Evolutionary conservation across 2,329 filamentous ascomycete species (phyloP).

Genomic region (Fusarium napiforme): DNA sequence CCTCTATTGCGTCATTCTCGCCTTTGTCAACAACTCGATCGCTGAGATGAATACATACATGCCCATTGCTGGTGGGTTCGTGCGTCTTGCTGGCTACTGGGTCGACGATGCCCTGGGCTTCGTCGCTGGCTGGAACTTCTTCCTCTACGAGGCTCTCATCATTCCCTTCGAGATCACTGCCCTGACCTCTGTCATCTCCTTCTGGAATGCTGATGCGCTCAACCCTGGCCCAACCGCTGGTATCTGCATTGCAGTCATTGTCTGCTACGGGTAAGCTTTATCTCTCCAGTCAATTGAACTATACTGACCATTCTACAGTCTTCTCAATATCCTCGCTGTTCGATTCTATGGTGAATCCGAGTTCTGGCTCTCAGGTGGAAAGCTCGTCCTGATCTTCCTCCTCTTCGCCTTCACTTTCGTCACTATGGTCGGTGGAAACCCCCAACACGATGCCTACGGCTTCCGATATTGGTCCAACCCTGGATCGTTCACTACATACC

Average conservation of each 20-base stretch:
- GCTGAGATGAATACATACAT: slow-evolving; percentile 38
- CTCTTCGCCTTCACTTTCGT: slow-evolving; percentile 69
- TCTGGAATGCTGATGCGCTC: slow-evolving; percentile 57
- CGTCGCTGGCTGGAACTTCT: slow-evolving; percentile 36
- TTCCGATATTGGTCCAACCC: slow-evolving; percentile 75
- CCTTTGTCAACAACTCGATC: slow-evolving; percentile 33
- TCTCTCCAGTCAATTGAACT: too few species aligned
- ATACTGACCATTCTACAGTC: slow-evolving; percentile 18
- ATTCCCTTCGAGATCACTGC: slow-evolving; percentile 64
- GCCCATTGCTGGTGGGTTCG: slow-evolving; percentile 32
- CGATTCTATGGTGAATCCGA: slow-evolving; percentile 57
- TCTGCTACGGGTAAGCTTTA: slow-evolving; percentile 51
- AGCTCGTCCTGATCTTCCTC: slow-evolving; percentile 49
- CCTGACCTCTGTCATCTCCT: slow-evolving; percentile 60
- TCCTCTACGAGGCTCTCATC: slow-evolving; percentile 57
- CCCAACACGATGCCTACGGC: slow-evolving; percentile 66
- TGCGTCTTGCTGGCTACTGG: slow-evolving; percentile 32
- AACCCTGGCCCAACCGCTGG: slow-evolving; percentile 52
- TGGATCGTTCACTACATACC: slow-evolving; percentile 62
- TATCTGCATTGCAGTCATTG: slow-evolving; percentile 57
- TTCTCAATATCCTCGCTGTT: slow-evolving; percentile 56
- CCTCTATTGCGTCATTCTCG: slow-evolving; percentile 28
- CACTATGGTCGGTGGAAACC: slow-evolving; percentile 69
- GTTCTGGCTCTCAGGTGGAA: slow-evolving; percentile 60
- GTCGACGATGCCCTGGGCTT: slow-evolving; percentile 33